Evolutionary conservation across 208 protist genomes (phyloP).

Genomic region (Acanthamoeba sp.): DNA sequence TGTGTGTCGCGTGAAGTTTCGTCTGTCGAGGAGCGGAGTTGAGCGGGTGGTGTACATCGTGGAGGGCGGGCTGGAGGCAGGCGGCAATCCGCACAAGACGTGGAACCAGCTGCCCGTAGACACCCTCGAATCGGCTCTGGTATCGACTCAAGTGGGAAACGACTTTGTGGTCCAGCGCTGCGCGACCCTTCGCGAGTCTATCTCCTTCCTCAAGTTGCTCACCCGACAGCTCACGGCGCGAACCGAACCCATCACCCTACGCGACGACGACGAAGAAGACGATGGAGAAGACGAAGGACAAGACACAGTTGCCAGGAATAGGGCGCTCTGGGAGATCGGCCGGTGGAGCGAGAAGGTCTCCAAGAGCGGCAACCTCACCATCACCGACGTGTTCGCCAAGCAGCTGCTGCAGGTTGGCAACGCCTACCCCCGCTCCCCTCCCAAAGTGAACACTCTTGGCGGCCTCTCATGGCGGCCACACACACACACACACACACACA

Average conservation of each 20-base stretch:
- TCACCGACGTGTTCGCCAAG: slow-evolving; percentile 58
- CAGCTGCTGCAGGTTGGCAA: slow-evolving; percentile 28
- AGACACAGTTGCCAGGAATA: neutral
- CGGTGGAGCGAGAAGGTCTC: slow-evolving; percentile 58
- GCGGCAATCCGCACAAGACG: slow-evolving; percentile 1
- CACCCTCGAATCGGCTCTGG: slow-evolving; percentile 33
- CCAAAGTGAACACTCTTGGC: neutral
- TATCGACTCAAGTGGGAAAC: slow-evolving; percentile 24
- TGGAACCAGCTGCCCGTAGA: slow-evolving; percentile 47
- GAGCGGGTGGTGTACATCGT: slow-evolving; percentile 46
- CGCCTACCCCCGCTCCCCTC: neutral
- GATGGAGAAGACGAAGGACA: neutral
- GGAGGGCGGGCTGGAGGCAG: slow-evolving; percentile 18
- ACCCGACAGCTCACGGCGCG: neutral
- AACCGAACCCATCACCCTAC: neutral
- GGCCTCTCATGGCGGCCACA: no score
- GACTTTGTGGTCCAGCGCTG: slow-evolving; percentile 37
- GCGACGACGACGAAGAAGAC: neutral
- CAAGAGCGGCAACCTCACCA: slow-evolving; percentile 55
- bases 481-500: no score
- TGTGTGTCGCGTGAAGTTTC: neutral
- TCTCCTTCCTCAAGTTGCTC: slow-evolving; percentile 28
- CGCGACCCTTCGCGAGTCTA: neutral
- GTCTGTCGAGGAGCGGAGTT: neutral
- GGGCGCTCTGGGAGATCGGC: slow-evolving; percentile 41